Evolutionary conservation across 331 rosid species (phyloP).

Genomic region (Acacia pycnantha): DNA sequence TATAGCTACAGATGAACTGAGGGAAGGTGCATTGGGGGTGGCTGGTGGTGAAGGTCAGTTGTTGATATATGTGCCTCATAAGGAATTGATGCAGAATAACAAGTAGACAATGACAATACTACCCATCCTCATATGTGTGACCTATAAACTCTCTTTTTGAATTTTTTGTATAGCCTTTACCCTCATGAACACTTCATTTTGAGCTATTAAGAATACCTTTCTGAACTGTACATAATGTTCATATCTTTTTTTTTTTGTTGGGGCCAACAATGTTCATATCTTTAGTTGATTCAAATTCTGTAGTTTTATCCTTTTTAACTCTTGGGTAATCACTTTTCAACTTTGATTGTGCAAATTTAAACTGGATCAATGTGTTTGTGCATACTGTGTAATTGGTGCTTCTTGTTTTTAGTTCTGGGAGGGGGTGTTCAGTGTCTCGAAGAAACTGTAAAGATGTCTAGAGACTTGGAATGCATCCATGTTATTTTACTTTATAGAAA

Average conservation of each 20-base stretch:
- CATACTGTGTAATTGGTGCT: neutral
- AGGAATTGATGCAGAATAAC: conserved; percentile 24
- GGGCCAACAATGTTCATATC: neutral
- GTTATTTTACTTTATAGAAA: neutral
- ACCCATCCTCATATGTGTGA: neutral
- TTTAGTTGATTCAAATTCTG: neutral
- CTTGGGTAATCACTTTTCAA: neutral
- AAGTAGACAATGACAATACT: neutral
- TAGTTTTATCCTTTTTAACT: neutral
- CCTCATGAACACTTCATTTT: neutral
- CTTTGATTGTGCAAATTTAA: neutral
- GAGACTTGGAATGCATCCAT: neutral
- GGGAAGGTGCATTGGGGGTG: conserved; percentile 61
- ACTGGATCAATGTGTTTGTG: neutral
- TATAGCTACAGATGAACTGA: conserved; percentile 65
- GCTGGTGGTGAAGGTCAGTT: conserved; percentile 51
- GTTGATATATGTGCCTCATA: conserved; percentile 52
- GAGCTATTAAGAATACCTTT: neutral
- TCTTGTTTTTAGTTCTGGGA: neutral
- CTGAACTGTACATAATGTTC: conserved; percentile 3
- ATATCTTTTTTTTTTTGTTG: neutral
- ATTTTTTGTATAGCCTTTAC: neutral
- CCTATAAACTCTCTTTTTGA: neutral
- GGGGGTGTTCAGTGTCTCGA: neutral
- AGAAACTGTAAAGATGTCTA: neutral